Evolutionary conservation across 108 stramenopile species (phyloP), one percentile per base, ranked within the genome.

Genomic region (Nannochloropsis salina): DNA sequence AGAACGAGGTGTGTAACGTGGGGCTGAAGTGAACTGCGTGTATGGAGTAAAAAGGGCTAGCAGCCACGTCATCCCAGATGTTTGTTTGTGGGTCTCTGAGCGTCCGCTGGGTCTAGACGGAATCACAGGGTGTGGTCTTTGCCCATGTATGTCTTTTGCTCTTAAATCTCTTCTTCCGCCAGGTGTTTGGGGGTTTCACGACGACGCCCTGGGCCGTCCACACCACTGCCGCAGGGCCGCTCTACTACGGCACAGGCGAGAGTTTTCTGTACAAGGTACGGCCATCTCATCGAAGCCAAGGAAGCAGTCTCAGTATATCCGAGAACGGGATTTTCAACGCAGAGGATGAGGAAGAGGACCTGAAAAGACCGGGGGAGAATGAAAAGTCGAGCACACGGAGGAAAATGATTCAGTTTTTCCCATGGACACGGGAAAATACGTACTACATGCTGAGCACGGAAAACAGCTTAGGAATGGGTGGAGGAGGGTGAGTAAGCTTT

Each of bases 231-330:
- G 61, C 61, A 15, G 61, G 61, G 61, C 61, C 6, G 20, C n/a
- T 8, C n/a, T 74, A 74, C 61, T 74, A 74, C 61, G 61, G 61
- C 61, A 74, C 61, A n/a, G 61, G 61, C 61, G 61, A 74, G n/a
- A 74, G 61, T 74, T 74, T 74, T 6, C 61, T 74, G 5, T 74
- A n/a, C 61, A 74, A 74, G 61, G 3, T 74, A 15, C 61, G 61
- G 15, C 20, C 61, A 15, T 74, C 61, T n/a, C 61, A n/a, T 74
- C 3, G 61, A 74, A 74, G 61, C 61, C 15, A 4, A 1, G 61
- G 61, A 15, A 74, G 61, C 61, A 74, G 61, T 74, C n/a, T 74
- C 20, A 74, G 61, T 15, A n/a, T 8, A 3, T n/a, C 20, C n/a
- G 0, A 74, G 4, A 2, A 15, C 1, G 61, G 8, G n/a, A n/a